Base-by-base conservation (phyloP, 73 alveolate species). In the Paramecium tetraurelia region DNA sequence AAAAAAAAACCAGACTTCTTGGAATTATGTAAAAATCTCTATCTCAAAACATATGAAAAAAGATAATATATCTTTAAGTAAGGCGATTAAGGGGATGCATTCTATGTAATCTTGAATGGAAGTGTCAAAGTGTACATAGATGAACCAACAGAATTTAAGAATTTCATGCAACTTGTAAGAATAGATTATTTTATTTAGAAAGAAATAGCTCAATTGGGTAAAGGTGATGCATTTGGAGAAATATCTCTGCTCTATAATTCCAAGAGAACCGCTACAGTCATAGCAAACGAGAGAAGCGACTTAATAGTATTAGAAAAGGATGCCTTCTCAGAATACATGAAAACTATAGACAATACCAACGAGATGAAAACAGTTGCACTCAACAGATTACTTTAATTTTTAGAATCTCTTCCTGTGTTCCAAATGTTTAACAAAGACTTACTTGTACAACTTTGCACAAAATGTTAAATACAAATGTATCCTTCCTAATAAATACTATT, bases 11-110 rank as follows among this genome's bases (percentile, higher is more conserved):
- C 89, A 18, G 94, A 89, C 59, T 89, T 89, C 40, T 40, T 89
- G 35, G 94, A 89, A 70, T 70, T 89, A n/a, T 89, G 94, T 72
- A 89, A 72, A 53, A 89, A 89, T 71, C 85, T 89, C 21, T 89
- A 89, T 70, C 44, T 89, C 18, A 89, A 89, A 71, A 27, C 86
- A 22, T 89, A 24, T 48, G 94, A 89, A 14, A 89, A 89, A 33
- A n/a, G 77, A 69, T 70, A 89, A 21, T 44, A 70, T 43, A 63
- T 89, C 12, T 89, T 89, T 44, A 89, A 89, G 53, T 22, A 89
- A 83, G 94, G 94, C 16, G 94, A 89, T 31, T 72, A 41, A n/a
- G 94, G 94, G 16, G 94, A 89, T 89, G 94, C 94, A 12, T 89
- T 89, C 43, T 89, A 89, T 89, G 87, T 89, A 6, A 89, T 89